Evolutionary conservation across 805 yeast species (phyloP), one percentile per base, ranked within the genome.

Genomic region (Blastobotrys terrestris): DNA sequence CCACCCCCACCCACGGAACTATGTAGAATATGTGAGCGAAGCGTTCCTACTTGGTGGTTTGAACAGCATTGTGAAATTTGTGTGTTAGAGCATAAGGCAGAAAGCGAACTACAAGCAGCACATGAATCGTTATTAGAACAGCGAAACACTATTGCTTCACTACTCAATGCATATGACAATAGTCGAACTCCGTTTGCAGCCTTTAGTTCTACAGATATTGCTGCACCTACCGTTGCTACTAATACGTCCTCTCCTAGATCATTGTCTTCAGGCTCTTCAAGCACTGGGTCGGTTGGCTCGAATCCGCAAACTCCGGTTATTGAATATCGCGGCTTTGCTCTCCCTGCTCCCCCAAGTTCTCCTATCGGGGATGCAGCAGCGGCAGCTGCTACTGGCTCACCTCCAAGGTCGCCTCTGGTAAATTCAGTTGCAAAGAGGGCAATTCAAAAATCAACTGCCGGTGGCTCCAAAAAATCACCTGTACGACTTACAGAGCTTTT

Each of bases 21-120:
- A 31, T 94, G 99, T 67, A 77, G 97, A 47, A 90, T 94, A 22
- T 94, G 99, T 69, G 99, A 94, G 63, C 81, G 83, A 31, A 78
- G 78, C 47, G 83, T 90, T n/a, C 97, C 96, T 2, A 86, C 90
- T 2, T 94, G 99, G 99, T 94, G 95, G 85, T 74, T 94, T 41
- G 99, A 92, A 61, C 78, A 84, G 48, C 99, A 94, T 68, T 84
- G 92, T 1, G 94, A 90, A 63, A 71, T 87, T 46, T 94, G 99
- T 62, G 74, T 87, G 26, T 78, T 87, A 39, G 97, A 91, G 66
- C 96, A 90, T 68, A 78, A 83, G 61, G 79, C 86, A 8, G 90
- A 84, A 62, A 90, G 89, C 59, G 83, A 83, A 35, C 80, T 92
- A 7, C 87, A 85, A 62, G 60, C 75, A 39, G 72, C 83, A 46